A percentile compares a stretch with the other conserved stretches of the same genome.
Evolutionary conservation across 129 eudicot species (phyloP).

Genomic region (Heracleum sosnowskyi): DNA sequence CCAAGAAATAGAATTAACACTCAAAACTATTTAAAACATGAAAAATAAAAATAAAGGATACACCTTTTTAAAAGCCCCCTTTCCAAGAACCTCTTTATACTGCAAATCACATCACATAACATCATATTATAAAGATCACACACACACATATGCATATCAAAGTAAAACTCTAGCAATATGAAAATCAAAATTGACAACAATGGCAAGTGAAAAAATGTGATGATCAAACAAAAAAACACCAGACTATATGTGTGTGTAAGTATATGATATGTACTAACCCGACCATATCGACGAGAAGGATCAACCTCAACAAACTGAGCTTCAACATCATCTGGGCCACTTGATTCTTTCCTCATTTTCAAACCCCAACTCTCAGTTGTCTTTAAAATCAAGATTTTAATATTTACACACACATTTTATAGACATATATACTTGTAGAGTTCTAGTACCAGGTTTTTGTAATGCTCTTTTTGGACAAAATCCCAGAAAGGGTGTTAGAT

Average conservation of each 20-base stretch:
- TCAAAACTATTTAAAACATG: neutral
- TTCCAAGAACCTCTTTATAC: constrained; percentile 89
- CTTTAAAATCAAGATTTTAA: neutral
- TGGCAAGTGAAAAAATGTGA: neutral
- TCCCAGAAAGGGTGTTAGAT: too few relatives aligned
- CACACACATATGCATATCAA: neutral
- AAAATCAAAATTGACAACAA: neutral
- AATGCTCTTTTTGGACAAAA: too few relatives aligned
- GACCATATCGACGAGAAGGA: constrained; percentile 90
- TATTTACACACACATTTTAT: neutral
- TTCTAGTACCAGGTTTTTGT: too few relatives aligned
- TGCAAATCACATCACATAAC: constrained; percentile 34
- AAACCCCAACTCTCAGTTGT: neutral
- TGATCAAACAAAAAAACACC: neutral
- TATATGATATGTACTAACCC: constrained; percentile 46
- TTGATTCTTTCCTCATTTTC: constrained; percentile 43
- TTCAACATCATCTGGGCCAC: constrained; percentile 60
- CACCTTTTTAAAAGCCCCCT: constrained; percentile 97
- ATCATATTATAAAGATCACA: neutral
- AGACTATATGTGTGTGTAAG: neutral
- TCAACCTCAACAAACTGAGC: constrained; percentile 73
- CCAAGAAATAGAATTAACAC: neutral
- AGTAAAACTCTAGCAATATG: neutral
- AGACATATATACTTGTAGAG: neutral
- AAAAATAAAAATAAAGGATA: constrained; percentile 37